Conservation (phyloP, 208 protist genomes). For the Leishmania gerbilli region DNA sequence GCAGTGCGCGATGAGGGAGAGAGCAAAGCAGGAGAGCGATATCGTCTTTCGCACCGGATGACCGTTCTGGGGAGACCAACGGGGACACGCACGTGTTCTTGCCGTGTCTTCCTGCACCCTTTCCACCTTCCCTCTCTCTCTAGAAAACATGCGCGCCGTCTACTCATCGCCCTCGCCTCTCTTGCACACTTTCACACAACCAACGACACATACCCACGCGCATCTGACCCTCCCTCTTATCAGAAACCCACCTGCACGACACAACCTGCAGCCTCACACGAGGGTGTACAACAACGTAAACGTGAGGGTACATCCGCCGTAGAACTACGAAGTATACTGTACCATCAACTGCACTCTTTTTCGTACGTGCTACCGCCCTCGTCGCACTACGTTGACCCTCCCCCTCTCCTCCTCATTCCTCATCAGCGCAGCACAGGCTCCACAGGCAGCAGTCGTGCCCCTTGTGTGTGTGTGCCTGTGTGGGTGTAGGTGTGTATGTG, state of each 20-base stretch:
- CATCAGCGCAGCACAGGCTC: not conserved
- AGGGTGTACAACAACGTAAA: not conserved
- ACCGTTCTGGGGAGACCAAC: not conserved
- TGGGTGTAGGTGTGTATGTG: not conserved
- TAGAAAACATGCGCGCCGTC: not conserved
- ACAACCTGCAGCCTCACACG: not conserved
- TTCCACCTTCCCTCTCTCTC: not conserved
- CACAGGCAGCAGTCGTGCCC: not conserved
- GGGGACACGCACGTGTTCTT: not conserved
- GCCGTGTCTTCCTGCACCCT: not conserved
- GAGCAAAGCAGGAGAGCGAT: not conserved
- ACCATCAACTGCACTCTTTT: not conserved
- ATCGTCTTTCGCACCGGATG: not conserved
- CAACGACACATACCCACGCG: not conserved
- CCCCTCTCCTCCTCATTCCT: not conserved
- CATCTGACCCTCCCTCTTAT: not conserved
- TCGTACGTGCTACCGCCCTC: not conserved
- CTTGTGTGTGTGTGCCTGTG: too few species aligned
- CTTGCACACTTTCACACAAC: not conserved
- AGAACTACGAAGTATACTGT: not conserved
- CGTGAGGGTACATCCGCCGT: not conserved
- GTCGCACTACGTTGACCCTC: not conserved
- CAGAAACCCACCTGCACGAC: not conserved
- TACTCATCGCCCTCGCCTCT: not conserved
- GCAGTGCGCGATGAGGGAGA: not conserved